phyloP scores from a whole-genome alignment of 345 rosid species.

The Eucalyptus regnans region DNA sequence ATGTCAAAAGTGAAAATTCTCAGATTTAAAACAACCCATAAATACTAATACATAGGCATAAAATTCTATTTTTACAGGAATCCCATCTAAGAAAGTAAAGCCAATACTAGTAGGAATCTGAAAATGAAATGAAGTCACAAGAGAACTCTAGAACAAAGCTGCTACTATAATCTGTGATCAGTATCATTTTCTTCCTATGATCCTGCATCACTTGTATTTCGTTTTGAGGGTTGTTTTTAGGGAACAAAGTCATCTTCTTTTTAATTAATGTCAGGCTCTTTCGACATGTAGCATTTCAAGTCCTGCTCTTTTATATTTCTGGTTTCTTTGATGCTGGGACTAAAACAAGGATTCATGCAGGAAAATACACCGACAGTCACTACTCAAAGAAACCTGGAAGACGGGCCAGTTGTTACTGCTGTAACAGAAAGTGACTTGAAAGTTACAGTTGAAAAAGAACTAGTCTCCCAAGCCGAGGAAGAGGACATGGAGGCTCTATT shows the following conservation, averaged over 20 bases:
- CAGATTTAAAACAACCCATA: background rate
- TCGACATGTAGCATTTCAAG: background rate
- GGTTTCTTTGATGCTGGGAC: background rate
- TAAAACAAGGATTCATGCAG: constrained; percentile 10
- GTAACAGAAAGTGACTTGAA: constrained; percentile 62
- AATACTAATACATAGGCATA: background rate
- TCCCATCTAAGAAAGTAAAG: background rate
- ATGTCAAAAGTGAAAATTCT: background rate
- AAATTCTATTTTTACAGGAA: background rate
- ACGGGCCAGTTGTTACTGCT: constrained; percentile 58
- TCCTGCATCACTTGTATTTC: background rate
- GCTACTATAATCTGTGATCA: background rate
- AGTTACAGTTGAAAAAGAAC: constrained; percentile 89
- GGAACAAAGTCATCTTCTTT: background rate
- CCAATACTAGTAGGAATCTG: background rate
- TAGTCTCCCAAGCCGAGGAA: constrained; percentile 98
- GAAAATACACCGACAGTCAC: constrained; percentile 76
- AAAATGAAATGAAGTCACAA: background rate
- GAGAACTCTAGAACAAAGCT: background rate
- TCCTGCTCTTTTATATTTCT: background rate
- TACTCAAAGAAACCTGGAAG: constrained; percentile 43
- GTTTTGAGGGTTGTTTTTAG: background rate
- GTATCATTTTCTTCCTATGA: background rate
- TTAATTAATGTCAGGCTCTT: background rate
- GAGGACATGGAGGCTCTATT: constrained; percentile 98